Percentiles rank a stretch among this genome's conserved stretches.
Conservation (phyloP, 2,329 filamentous ascomycete genomes). For the Xylariaceae sp. region DNA sequence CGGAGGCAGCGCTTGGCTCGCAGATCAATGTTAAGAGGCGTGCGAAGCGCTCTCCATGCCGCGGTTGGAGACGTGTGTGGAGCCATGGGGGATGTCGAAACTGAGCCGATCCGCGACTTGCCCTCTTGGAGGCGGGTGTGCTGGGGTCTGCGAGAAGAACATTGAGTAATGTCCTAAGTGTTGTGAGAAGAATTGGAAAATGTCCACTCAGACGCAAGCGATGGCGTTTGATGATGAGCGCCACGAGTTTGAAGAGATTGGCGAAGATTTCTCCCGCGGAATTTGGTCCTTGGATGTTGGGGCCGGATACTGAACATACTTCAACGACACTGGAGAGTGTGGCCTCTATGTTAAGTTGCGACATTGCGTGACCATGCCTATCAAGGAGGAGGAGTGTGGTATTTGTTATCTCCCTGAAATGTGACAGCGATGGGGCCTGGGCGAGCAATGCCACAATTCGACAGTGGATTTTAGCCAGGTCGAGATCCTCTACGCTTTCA, state of each 20-base stretch:
- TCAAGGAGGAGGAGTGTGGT: slow-evolving; percentile 43
- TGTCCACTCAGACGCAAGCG: slow-evolving; percentile 59
- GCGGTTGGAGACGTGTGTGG: slow-evolving; percentile 32
- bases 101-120: slow-evolving; percentile 4
- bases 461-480: slow-evolving; percentile 24
- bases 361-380: slow-evolving; percentile 46
- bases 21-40: slow-evolving; percentile 57
- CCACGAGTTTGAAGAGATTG: slow-evolving; percentile 50
- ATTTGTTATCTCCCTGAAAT: slow-evolving; percentile 27
- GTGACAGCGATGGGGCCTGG: slow-evolving; percentile 21
- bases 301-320: slow-evolving; percentile 28
- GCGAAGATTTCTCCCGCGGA: slow-evolving; percentile 38
- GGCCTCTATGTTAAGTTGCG: slow-evolving; percentile 55
- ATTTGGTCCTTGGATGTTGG: slow-evolving; percentile 21
- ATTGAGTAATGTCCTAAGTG: slow-evolving; percentile 53
- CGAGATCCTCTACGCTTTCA: slow-evolving; percentile 4
- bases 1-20: slow-evolving; percentile 54
- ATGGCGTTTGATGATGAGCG: slow-evolving; percentile 56
- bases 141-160: slow-evolving; percentile 43
- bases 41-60: slow-evolving; percentile 49
- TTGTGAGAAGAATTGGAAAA: slow-evolving; percentile 53
- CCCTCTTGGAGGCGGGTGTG: slow-evolving; percentile 20
- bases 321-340: slow-evolving; percentile 44
- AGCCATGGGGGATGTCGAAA: slow-evolving; percentile 34
- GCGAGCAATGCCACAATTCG: slow-evolving; percentile 22